Conservation (phyloP, 83 land plant genomes). For the Thuja plicata region DNA sequence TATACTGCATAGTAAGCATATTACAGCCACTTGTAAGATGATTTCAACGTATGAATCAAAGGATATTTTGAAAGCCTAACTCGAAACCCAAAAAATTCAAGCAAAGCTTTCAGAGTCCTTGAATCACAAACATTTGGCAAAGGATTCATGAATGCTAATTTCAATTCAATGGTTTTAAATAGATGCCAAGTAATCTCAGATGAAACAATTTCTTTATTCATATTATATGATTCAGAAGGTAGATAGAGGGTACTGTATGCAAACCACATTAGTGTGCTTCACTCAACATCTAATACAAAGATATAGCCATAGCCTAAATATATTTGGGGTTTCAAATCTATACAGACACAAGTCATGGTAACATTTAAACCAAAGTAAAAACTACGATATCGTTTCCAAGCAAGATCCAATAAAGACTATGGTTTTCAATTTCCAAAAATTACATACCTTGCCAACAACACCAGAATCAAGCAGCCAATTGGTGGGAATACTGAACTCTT, state of each 20-base stretch:
- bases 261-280: not conserved
- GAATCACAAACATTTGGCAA: not conserved
- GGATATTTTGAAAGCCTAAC: not conserved
- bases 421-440: not conserved
- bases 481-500: conserved; percentile 83
- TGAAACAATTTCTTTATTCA: not conserved
- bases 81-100: not conserved
- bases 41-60: not conserved
- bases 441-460: conserved; percentile 85
- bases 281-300: not conserved
- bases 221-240: not conserved
- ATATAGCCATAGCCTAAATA: not conserved
- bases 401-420: no score
- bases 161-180: not conserved
- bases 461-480: conserved; percentile 90
- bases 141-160: not conserved
- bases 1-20: not conserved
- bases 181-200: not conserved
- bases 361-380: not conserved
- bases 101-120: not conserved
- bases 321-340: no score
- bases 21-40: not conserved
- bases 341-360: not conserved
- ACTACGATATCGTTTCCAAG: not conserved
- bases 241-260: not conserved